Evolutionary conservation across 148 eudicot species (phyloP).

Genomic region (Silene uniflora): DNA sequence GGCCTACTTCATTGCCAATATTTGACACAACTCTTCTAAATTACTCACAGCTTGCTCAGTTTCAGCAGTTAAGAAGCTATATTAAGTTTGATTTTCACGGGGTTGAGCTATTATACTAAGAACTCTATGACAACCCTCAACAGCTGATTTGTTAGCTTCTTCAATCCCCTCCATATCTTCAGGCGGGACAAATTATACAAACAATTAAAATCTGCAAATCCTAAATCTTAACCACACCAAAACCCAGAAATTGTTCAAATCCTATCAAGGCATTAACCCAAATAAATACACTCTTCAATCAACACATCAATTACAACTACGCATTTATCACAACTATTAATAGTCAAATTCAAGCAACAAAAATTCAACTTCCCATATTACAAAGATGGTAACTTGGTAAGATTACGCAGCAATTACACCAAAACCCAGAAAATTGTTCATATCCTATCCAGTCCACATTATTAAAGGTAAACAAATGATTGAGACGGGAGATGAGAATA

Average conservation of each 20-base stretch:
- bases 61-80: constrained; percentile 43
- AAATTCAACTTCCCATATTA: constrained; percentile 3
- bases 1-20: constrained; percentile 57
- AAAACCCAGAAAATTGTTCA: neutral
- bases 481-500: neutral
- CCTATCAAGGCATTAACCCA: neutral
- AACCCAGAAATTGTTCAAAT: constrained; percentile 20
- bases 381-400: too few relatives aligned
- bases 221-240: constrained; percentile 11
- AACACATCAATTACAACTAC: constrained; percentile 14
- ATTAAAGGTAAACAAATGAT: too few relatives aligned
- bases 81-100: constrained; percentile 41
- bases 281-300: constrained; percentile 22
- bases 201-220: constrained; percentile 6
- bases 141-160: constrained; percentile 69
- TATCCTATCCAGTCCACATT: too few relatives aligned
- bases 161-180: constrained; percentile 68
- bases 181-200: constrained; percentile 9
- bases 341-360: constrained; percentile 2
- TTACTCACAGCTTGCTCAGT: constrained; percentile 61
- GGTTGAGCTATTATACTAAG: constrained; percentile 53
- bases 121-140: constrained; percentile 73
- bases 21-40: constrained; percentile 73
- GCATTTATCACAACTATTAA: constrained; percentile 6
- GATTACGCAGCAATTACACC: too few relatives aligned